Evolutionary conservation across 306 rosid genomes (phyloP).

Genomic region (Hylodesmum podocarpum): DNA sequence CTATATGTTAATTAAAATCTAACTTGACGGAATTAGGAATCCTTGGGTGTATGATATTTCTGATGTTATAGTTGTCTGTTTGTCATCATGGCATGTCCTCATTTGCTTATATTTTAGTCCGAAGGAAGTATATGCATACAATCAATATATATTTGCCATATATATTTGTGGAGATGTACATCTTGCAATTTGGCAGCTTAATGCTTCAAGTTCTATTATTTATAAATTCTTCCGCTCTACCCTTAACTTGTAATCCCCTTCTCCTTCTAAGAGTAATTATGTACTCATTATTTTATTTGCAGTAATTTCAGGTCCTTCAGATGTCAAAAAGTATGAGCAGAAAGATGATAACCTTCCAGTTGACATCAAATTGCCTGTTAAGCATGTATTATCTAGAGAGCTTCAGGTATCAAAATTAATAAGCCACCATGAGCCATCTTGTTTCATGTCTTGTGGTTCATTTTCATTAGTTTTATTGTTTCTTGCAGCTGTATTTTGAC

Average conservation of each 20-base stretch:
- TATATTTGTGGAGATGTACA: constrained; percentile 9
- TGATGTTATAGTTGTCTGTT: background rate
- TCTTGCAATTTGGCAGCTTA: constrained; percentile 20
- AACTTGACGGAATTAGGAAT: constrained; percentile 16
- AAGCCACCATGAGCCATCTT: constrained; percentile 17
- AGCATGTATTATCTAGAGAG: constrained; percentile 79
- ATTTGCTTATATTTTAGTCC: too few relatives aligned
- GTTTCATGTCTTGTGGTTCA: constrained; percentile 25
- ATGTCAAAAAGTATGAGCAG: constrained; percentile 56
- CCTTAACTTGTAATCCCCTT: background rate
- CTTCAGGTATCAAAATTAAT: constrained; percentile 61
- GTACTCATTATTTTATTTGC: constrained; percentile 27
- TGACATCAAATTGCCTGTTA: constrained; percentile 78
- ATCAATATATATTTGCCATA: background rate
- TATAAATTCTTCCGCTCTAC: background rate
- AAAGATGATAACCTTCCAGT: constrained; percentile 75
- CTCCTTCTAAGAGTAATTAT: background rate
- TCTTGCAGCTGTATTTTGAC: constrained; percentile 80
- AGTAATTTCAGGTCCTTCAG: constrained; percentile 61
- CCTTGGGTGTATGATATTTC: constrained; percentile 2
- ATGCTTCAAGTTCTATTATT: background rate
- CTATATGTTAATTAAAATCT: background rate
- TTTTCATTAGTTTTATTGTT: constrained; percentile 20
- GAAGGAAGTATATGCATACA: background rate
- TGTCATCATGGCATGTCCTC: constrained; percentile 6